Evolutionary conservation across 805 yeast species (phyloP).

Genomic region (Saturnispora dispora): DNA sequence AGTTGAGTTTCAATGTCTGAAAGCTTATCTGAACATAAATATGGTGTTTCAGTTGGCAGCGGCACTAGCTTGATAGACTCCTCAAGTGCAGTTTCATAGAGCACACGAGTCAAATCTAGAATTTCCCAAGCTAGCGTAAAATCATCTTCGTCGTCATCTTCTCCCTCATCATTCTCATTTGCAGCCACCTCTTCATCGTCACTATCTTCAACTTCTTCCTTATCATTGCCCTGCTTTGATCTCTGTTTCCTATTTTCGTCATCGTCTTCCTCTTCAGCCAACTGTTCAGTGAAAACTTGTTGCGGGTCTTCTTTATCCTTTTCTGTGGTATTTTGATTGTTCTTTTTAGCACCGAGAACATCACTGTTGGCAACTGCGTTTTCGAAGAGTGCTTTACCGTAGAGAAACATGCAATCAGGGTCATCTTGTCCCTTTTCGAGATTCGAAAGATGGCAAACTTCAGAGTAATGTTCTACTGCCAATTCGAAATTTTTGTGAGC

Average conservation of each 20-base stretch:
- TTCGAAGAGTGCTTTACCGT: slow-evolving; percentile 74
- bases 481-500: slow-evolving; percentile 56
- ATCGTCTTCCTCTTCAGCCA: slow-evolving; percentile 29
- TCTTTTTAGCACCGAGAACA: slow-evolving; percentile 50
- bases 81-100: slow-evolving; percentile 38
- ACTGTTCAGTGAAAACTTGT: slow-evolving; percentile 28
- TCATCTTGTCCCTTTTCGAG: slow-evolving; percentile 51
- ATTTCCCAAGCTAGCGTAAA: slow-evolving; percentile 88
- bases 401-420: slow-evolving; percentile 62
- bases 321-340: slow-evolving; percentile 16
- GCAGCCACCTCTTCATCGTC: slow-evolving; percentile 17
- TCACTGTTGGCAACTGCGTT: slow-evolving; percentile 68
- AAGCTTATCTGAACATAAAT: slow-evolving; percentile 17
- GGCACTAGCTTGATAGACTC: slow-evolving; percentile 1
- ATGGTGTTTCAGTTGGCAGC: slow-evolving; percentile 12
- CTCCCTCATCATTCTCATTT: slow-evolving; percentile 21
- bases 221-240: slow-evolving; percentile 26
- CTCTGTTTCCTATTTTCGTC: slow-evolving; percentile 25
- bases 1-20: slow-evolving; percentile 7
- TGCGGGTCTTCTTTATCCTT: slow-evolving; percentile 5
- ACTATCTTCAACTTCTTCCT: slow-evolving; percentile 20
- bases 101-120: slow-evolving; percentile 64
- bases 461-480: slow-evolving; percentile 65
- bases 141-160: slow-evolving; percentile 50
- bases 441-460: slow-evolving; percentile 55